These are phyloP conservation scores for Pouteria glomerata DNA, from an alignment of 148 eudicot genomes.

Conservation along the genomic window DNA sequence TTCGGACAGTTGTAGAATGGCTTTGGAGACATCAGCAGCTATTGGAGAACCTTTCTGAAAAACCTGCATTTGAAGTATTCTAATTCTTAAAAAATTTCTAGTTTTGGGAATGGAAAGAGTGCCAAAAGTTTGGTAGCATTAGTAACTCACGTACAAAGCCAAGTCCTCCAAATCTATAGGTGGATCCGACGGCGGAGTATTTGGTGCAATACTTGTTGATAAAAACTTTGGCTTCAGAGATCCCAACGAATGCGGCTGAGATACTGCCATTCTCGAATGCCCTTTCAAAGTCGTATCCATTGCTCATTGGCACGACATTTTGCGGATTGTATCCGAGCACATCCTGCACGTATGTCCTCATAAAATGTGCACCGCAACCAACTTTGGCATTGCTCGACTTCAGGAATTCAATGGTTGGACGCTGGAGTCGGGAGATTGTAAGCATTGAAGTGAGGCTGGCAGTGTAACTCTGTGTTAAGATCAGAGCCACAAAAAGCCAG, in stretches of 20 bases:
- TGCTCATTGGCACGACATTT: not conserved
- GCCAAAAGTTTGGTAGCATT: no score
- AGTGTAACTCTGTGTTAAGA: slow-evolving; percentile 25
- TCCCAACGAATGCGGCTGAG: slow-evolving; percentile 22
- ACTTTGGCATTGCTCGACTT: slow-evolving; percentile 16
- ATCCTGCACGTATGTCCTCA: not conserved
- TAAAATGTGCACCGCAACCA: not conserved
- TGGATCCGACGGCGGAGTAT: slow-evolving; percentile 16
- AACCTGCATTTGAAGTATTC: slow-evolving; percentile 31
- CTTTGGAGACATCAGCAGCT: slow-evolving; percentile 24
- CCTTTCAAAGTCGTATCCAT: not conserved
- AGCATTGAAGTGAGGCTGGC: slow-evolving; percentile 41
- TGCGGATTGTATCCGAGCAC: slow-evolving; percentile 8
- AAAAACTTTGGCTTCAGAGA: slow-evolving; percentile 24
- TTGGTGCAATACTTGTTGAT: slow-evolving; percentile 15
- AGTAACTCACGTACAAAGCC: slow-evolving; percentile 18
- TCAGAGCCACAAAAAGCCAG: slow-evolving; percentile 31
- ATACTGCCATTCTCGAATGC: slow-evolving; percentile 3
- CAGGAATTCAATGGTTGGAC: slow-evolving; percentile 3
- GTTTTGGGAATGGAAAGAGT: no score
- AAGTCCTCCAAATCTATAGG: slow-evolving; percentile 38
- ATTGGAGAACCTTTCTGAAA: slow-evolving; percentile 34
- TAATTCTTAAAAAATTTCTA: no score
- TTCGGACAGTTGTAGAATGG: slow-evolving; percentile 22
- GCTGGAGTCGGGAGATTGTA: slow-evolving; percentile 11